Conservation (phyloP, 768 basidiomycete genomes). For the Sarcomyxa edulis region DNA sequence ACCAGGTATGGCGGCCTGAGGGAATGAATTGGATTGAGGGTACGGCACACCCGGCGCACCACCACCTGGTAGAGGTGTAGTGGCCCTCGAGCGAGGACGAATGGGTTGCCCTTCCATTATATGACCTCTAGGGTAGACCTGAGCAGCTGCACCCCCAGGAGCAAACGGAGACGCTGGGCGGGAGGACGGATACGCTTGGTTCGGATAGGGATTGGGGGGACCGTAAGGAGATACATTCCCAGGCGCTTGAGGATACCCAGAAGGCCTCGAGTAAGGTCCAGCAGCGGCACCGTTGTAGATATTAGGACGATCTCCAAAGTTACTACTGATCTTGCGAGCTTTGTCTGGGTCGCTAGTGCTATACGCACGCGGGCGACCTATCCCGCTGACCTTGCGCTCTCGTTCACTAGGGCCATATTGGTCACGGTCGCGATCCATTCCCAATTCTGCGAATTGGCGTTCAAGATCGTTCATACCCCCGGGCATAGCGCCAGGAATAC, state of each 20-base stretch:
- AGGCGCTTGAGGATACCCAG: too few relatives aligned
- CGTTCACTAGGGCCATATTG: conserved; percentile 25
- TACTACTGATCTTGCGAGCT: conserved; percentile 32
- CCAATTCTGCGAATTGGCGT: conserved; percentile 11
- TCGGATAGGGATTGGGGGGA: too few relatives aligned
- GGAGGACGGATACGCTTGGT: conserved; percentile 25
- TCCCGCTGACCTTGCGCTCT: conserved; percentile 27
- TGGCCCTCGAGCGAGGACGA: conserved; percentile 33
- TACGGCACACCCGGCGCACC: conserved; percentile 11
- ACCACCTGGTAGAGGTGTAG: conserved; percentile 48
- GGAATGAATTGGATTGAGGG: too few relatives aligned
- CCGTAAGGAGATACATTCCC: too few relatives aligned
- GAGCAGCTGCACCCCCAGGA: conserved; percentile 17
- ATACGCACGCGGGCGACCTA: conserved; percentile 38
- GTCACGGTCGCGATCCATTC: conserved; percentile 25
- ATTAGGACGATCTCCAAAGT: conserved; percentile 24
- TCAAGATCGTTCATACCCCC: too few relatives aligned
- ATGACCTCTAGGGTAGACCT: conserved; percentile 54
- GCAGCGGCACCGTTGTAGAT: conserved; percentile 22
- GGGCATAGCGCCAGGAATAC: too few relatives aligned
- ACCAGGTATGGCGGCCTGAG: conserved; percentile 13
- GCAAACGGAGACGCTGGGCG: conserved; percentile 43
- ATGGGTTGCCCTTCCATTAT: conserved; percentile 24
- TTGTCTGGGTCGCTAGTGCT: conserved; percentile 36
- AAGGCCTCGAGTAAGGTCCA: too few relatives aligned